A percentile compares a stretch with the other conserved stretches of the same genome.
Conservation (phyloP, 257 asterid genomes). For the Capsicum chinense region DNA sequence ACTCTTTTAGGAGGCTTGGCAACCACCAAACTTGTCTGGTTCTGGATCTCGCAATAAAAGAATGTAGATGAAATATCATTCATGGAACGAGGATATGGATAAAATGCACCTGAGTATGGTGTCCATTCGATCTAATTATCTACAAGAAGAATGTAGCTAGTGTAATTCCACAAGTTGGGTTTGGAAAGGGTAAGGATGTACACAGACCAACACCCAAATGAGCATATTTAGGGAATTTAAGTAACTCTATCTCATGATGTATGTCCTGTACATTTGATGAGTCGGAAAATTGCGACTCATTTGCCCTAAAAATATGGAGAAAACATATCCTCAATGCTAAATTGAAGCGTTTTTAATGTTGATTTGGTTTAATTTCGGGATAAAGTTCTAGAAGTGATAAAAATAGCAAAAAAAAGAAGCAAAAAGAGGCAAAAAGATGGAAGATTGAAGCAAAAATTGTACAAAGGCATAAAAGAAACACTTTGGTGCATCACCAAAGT, state of each 20-base stretch:
- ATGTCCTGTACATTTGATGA: not conserved
- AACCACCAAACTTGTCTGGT: not conserved
- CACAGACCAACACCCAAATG: not conserved
- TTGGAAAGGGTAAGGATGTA: not conserved
- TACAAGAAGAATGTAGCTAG: not conserved
- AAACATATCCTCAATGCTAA: no score
- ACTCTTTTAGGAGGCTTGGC: conserved; percentile 7
- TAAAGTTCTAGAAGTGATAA: no score
- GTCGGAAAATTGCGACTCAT: no score
- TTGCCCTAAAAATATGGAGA: no score
- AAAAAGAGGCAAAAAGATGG: no score
- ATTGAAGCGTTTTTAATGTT: no score
- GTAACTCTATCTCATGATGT: not conserved
- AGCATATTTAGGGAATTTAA: conserved; percentile 15
- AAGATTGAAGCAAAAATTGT: no score
- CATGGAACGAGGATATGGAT: not conserved
- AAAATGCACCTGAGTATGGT: not conserved
- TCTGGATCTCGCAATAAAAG: not conserved
- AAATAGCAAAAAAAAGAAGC: no score
- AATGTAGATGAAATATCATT: conserved; percentile 11
- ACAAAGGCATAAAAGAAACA: no score
- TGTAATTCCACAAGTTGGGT: not conserved
- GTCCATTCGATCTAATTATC: not conserved
- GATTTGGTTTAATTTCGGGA: no score
- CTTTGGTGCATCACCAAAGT: no score